Base-by-base conservation (phyloP, 345 rosid genomes). In the Sonneratia alba region DNA sequence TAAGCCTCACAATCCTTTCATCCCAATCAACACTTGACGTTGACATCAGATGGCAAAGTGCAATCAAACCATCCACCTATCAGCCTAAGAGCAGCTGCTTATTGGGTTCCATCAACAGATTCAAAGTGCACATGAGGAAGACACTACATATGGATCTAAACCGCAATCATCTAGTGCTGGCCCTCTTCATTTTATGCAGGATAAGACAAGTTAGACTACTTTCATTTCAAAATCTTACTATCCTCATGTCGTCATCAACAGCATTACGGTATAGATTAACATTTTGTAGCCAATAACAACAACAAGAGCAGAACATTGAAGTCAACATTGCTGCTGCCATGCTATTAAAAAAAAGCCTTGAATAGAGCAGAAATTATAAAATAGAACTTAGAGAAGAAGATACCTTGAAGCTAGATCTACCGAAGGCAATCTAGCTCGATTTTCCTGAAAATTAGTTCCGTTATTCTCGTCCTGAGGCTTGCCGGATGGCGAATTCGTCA, bases 321-420 rank as follows among this genome's bases (percentile, higher is more conserved):
- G 56, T 13, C 56, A 22, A 69, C 59, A 42, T 42, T 42, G 45
- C 45, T 0, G 7, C 10, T 42, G 45, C 45, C 3, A 27, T 27
- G 7, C 45, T 4, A 42, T 9, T 2, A 9, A 42, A 9, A 42
- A 4, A 38, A 19, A 38, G 1, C 7, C 24, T 18, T 11, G 53
- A 15, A 15, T 43, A 45, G 14, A 48, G 19, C 51, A 34, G 24
- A 0, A 15, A 34, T 16, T 9, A 36, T 22, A 70, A 79, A 74
- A 71, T 73, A 79, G 32, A 75, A 74, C 68, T 73, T 77, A 34
- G 71, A 51, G 6, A 53, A 10, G 36, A 24, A 12, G 15, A 63
- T 78, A 89, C 97, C 97, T 81, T 70, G 83, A 59, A 49, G 77
- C 65, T 45, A 84, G 76, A 59, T 90, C 91, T 7, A 82, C 18